phyloP scores from a whole-genome alignment of 73 alveolate genomes.

The Vitrella brassicaformis region DNA sequence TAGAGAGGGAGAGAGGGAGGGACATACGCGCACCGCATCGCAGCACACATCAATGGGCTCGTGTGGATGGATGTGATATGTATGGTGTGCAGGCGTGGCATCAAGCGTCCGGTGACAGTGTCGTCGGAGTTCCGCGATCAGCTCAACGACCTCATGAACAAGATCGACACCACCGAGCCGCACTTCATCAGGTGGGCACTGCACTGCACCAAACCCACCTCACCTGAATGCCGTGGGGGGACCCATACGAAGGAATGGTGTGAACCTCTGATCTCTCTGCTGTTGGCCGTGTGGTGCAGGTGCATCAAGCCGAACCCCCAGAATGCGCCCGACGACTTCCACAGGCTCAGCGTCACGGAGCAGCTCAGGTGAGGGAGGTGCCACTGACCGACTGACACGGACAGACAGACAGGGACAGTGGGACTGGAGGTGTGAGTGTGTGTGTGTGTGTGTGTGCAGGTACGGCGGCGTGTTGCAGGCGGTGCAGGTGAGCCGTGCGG shows the following conservation, averaged over 20 bases:
- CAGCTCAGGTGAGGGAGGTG: no score
- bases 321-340: slow-evolving; percentile 27
- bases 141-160: slow-evolving; percentile 19
- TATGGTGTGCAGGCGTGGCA: no score
- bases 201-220: background rate
- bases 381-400: no score
- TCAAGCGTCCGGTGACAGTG: no score
- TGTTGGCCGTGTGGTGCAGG: background rate
- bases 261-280: background rate
- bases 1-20: no score
- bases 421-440: no score
- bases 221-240: no score
- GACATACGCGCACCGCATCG: no score
- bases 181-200: slow-evolving; percentile 19
- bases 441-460: no score
- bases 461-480: slow-evolving; percentile 39
- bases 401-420: no score
- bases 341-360: slow-evolving; percentile 32
- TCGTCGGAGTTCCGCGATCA: slow-evolving; percentile 24
- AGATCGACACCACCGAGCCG: slow-evolving; percentile 31
- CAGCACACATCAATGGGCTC: no score
- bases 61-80: no score
- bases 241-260: background rate
- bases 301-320: slow-evolving; percentile 39
- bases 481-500: slow-evolving; percentile 19